Conservation (phyloP, 139 green algal species). For the Edaphochlamys debaryana region DNA sequence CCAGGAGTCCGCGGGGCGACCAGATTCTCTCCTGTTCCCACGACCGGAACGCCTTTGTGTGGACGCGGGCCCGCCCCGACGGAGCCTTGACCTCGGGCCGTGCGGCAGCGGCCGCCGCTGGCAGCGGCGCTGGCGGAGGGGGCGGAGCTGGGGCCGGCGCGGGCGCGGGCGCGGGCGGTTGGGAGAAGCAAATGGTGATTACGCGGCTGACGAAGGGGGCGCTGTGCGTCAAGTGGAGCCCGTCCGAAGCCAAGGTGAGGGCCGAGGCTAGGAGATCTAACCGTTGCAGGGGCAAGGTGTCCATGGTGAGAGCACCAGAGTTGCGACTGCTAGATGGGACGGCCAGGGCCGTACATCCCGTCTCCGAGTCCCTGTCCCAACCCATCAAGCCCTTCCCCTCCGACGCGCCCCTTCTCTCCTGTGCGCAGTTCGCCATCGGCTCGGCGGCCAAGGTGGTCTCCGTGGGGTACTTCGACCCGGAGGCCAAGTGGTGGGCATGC, state of each 20-base stretch:
- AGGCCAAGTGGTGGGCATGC: conserved; percentile 40
- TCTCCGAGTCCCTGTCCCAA: neutral
- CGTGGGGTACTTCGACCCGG: conserved; percentile 24
- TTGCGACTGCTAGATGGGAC: too few species aligned
- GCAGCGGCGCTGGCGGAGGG: neutral
- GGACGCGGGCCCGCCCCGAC: neutral
- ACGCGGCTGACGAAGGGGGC: conserved; percentile 33
- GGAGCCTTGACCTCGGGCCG: neutral
- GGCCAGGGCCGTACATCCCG: too few species aligned
- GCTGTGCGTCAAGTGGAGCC: conserved; percentile 29
- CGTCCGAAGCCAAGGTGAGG: conserved; percentile 31
- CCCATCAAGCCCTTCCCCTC: too few species aligned
- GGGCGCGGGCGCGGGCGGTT: neutral
- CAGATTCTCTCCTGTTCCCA: conserved; percentile 26
- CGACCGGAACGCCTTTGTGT: conserved; percentile 35
- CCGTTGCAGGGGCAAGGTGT: too few species aligned
- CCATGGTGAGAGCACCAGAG: too few species aligned
- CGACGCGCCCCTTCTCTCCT: too few species aligned
- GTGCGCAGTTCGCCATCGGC: conserved; percentile 36
- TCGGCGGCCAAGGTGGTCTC: conserved; percentile 15
- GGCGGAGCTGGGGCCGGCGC: too few species aligned
- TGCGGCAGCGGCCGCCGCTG: neutral
- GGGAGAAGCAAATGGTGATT: conserved; percentile 43
- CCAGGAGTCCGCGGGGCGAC: neutral
- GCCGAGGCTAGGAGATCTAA: neutral